These are phyloP conservation scores for Acorus gramineus DNA, from an alignment of 106 monocot genomes.

Conservation along the genomic window DNA sequence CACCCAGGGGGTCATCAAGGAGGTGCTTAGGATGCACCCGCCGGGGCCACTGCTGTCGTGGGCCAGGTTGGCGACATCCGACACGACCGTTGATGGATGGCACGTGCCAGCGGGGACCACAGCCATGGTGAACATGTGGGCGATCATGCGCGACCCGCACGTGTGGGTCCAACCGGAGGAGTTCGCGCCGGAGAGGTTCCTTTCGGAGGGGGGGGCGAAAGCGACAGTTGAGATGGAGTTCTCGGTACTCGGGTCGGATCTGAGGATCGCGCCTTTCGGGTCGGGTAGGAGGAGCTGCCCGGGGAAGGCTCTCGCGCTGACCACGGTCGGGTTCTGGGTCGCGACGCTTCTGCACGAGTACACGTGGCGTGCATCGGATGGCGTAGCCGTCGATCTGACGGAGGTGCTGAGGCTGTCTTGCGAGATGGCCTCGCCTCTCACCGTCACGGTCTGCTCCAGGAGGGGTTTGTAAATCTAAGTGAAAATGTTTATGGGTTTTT, in stretches of 20 bases:
- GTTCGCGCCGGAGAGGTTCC: conserved; percentile 64
- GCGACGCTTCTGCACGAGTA: conserved; percentile 58
- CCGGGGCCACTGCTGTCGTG: conserved; percentile 82
- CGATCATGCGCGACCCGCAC: conserved; percentile 45
- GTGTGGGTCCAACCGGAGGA: conserved; percentile 41
- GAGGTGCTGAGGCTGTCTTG: conserved; percentile 64
- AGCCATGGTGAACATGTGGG: conserved; percentile 82
- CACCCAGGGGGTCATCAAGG: conserved; percentile 49
- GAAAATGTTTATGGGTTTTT: no score
- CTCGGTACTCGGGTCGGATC: conserved; percentile 43
- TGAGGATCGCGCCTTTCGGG: conserved; percentile 73
- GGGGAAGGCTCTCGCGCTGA: conserved; percentile 51
- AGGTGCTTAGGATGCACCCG: conserved; percentile 48
- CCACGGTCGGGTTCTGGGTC: conserved; percentile 53
- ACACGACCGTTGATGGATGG: conserved; percentile 31
- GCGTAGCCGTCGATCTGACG: conserved; percentile 27
- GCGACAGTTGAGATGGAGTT: conserved; percentile 6
- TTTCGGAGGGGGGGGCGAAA: not conserved
- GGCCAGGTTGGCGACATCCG: conserved; percentile 51
- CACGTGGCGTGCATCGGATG: conserved; percentile 17
- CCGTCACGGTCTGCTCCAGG: conserved; percentile 27
- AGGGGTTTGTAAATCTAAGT: no score
- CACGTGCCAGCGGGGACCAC: conserved; percentile 55
- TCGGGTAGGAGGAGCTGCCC: conserved; percentile 69
- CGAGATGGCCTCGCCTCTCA: conserved; percentile 63